Conservation (phyloP, 345 rosid genomes). For the Populus nigra region DNA sequence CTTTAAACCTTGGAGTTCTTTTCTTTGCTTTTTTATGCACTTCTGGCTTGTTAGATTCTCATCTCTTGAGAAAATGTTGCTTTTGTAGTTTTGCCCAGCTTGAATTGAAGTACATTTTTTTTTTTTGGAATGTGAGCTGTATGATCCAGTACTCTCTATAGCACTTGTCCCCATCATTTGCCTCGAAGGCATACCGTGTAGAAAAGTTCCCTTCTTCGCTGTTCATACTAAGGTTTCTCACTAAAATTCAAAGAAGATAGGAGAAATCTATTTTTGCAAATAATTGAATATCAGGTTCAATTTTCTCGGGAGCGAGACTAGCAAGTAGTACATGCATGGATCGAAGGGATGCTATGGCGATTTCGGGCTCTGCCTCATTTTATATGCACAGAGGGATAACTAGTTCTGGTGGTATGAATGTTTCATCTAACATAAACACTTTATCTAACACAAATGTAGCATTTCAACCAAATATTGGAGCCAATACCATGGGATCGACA, state of each 20-base stretch:
- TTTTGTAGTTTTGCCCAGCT: conserved; percentile 9
- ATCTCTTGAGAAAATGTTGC: conserved; percentile 4
- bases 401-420: conserved; percentile 60
- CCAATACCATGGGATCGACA: conserved; percentile 46
- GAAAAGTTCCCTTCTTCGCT: neutral
- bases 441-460: conserved; percentile 47
- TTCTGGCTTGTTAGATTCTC: conserved; percentile 8
- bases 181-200: conserved; percentile 1
- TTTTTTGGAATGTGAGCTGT: neutral
- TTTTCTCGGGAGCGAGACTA: conserved; percentile 22
- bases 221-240: neutral
- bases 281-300: conserved; percentile 22
- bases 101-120: conserved; percentile 17
- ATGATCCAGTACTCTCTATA: neutral
- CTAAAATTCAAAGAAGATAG: conserved; percentile 4
- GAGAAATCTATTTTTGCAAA: conserved; percentile 3
- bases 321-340: conserved; percentile 81
- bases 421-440: conserved; percentile 56
- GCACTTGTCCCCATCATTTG: too few relatives aligned
- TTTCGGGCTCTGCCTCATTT: conserved; percentile 74
- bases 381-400: conserved; percentile 75
- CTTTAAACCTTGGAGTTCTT: conserved; percentile 14
- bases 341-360: conserved; percentile 79
- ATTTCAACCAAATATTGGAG: conserved; percentile 58
- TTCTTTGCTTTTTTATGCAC: neutral